Evolutionary conservation across 257 asterid genomes (phyloP).

Genomic region (Sherardia arvensis): DNA sequence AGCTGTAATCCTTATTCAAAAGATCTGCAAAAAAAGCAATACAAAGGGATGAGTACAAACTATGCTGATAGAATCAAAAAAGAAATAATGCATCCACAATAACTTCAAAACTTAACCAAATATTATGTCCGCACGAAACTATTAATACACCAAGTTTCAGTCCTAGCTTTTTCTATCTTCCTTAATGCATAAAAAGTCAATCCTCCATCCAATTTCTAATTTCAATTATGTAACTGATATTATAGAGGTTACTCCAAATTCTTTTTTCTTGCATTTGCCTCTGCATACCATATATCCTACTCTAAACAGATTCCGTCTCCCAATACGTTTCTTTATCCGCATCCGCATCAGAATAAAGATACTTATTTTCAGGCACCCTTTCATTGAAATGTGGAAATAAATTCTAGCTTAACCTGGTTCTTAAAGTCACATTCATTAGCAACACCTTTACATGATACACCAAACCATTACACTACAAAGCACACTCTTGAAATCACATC

Average conservation of each 20-base stretch:
- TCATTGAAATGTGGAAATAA: not conserved
- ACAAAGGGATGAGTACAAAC: slow-evolving; percentile 5
- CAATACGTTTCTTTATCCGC: not conserved
- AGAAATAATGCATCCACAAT: not conserved
- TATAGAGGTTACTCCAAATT: not conserved
- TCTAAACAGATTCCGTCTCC: not conserved
- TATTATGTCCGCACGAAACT: not conserved
- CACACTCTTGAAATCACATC: not conserved
- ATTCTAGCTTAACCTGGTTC: not conserved
- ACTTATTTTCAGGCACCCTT: not conserved
- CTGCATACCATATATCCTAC: no score
- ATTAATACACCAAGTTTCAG: not conserved
- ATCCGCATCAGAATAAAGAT: not conserved
- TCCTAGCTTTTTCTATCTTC: no score
- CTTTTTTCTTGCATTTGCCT: not conserved
- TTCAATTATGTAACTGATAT: not conserved
- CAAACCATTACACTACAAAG: not conserved
- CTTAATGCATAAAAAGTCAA: no score
- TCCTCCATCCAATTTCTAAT: no score
- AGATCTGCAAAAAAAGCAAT: slow-evolving; percentile 46
- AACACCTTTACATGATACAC: not conserved
- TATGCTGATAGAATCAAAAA: not conserved
- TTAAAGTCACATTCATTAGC: not conserved
- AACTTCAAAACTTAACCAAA: no score
- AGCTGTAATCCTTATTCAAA: slow-evolving; percentile 71